Base-by-base conservation (phyloP, 2,329 filamentous ascomycete genomes). In the Rachicladosporium sp. region DNA sequence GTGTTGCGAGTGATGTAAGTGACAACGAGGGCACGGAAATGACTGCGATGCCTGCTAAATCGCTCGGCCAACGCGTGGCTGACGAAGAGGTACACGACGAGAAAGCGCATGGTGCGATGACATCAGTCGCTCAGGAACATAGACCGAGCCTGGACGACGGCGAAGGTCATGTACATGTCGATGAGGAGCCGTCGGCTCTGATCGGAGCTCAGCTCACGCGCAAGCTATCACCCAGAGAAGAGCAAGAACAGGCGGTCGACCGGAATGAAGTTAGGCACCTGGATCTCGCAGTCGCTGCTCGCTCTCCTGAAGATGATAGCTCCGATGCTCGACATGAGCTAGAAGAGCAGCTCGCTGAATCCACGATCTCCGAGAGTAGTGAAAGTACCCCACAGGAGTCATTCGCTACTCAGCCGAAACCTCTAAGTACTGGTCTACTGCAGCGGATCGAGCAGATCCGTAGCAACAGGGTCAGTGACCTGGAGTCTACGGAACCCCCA, bases 41-140 rank as follows among this genome's bases (percentile, higher is more conserved):
- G 57, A 21, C 40, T 10, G 23, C 38, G 1, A 41, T 49, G 31
- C 38, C 52, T 51, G 33, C 53, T 55, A 39, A 52, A 54, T 15
- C 48, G 56, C 39, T 48, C 59, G 48, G 58, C 59, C 45, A 61
- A 61, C 42, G 59, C 63, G 58, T 65, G 59, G 32, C 46, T 57
- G 45, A 66, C 75, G 46, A 78, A 69, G 52, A 57, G 29, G 38
- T 57, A 11, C 46, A 51, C 10, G 68, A 70, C 1, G 77, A 82
- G 49, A 78, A 78, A 50, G 71, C 76, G 6, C 71, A 77, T 38
- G 68, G 79, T 53, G 74, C 79, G 48, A 58, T 83, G 21, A 70
- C 71, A 5, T 78, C 76, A 6, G 77, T 80, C 3, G 71, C 81
- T 10, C 73, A 82, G 51, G 75, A 80, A 52, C 72, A 82, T 48